A percentile compares a stretch with the other conserved stretches of the same genome.
Evolutionary conservation across 495 filamentous ascomycete species (phyloP).

Genomic region (Pyronema omphalodes): DNA sequence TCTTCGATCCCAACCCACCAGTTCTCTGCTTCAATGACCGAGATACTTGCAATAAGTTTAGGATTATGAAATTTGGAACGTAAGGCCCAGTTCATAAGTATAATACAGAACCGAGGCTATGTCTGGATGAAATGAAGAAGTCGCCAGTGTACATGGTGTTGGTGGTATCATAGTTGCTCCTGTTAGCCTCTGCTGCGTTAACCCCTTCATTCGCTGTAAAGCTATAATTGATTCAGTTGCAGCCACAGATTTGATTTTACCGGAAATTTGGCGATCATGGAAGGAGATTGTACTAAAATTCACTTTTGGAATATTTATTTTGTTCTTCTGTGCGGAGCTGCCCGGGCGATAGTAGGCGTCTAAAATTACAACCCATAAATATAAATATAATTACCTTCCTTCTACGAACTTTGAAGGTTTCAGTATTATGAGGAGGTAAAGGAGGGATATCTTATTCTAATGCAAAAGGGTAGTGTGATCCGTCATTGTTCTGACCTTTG

Average conservation of each 20-base stretch:
- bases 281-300: constrained; percentile 79
- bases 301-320: constrained; percentile 47
- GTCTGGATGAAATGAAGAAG: constrained; percentile 8
- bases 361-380: constrained; percentile 38
- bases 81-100: neutral
- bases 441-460: constrained; percentile 20
- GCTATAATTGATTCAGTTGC: constrained; percentile 7
- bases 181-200: constrained; percentile 1
- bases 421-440: constrained; percentile 22
- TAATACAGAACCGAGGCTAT: constrained; percentile 11
- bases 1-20: too few relatives aligned
- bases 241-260: constrained; percentile 8
- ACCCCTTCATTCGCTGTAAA: constrained; percentile 14
- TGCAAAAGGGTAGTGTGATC: constrained; percentile 30
- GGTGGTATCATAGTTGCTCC: constrained; percentile 4
- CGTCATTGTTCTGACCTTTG: constrained; percentile 18
- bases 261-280: constrained; percentile 34
- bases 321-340: constrained; percentile 21
- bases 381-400: constrained; percentile 56
- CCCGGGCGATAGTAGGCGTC: constrained; percentile 37
- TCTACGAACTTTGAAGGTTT: constrained; percentile 62
- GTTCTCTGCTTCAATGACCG: too few relatives aligned
- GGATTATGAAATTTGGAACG: neutral
- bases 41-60: too few relatives aligned
- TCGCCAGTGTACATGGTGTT: constrained; percentile 3